Percentiles rank a stretch among this genome's conserved stretches.
These are phyloP conservation scores for Hericium rajendrae DNA, from an alignment of 768 basidiomycete species.

Conservation along the genomic window DNA sequence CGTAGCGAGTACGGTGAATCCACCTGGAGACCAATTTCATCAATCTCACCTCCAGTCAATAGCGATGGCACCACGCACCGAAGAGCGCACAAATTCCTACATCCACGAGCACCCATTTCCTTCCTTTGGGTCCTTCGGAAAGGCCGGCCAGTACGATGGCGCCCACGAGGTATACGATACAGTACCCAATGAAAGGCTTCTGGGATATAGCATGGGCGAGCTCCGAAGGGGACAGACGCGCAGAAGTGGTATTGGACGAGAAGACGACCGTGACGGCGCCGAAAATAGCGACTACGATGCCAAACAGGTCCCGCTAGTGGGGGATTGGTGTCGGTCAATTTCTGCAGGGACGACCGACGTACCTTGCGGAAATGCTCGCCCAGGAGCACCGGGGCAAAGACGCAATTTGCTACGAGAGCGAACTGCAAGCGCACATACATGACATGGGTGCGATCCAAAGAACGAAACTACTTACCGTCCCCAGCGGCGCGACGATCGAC, in stretches of 20 bases:
- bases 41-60: too few species aligned
- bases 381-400: conserved; percentile 83
- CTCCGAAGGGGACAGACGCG: conserved; percentile 55
- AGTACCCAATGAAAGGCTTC: conserved; percentile 67
- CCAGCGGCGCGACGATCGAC: conserved; percentile 88
- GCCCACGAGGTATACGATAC: conserved; percentile 47
- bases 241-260: conserved; percentile 62
- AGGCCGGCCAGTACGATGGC: conserved; percentile 53
- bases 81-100: conserved; percentile 82
- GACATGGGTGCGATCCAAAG: background rate
- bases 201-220: conserved; percentile 64
- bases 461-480: conserved; percentile 57
- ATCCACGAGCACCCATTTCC: conserved; percentile 70
- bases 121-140: conserved; percentile 55
- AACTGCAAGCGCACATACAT: conserved; percentile 37
- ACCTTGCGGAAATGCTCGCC: conserved; percentile 77
- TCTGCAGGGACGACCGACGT: conserved; percentile 13
- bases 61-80: conserved; percentile 33
- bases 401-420: conserved; percentile 90
- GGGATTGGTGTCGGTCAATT: conserved; percentile 7
- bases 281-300: conserved; percentile 70
- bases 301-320: conserved; percentile 62
- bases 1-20: conserved; percentile 89
- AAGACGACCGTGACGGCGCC: conserved; percentile 93
- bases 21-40: conserved; percentile 32